phyloP scores from a whole-genome alignment of 768 basidiomycete species.

The Tremella yokohamensis region DNA sequence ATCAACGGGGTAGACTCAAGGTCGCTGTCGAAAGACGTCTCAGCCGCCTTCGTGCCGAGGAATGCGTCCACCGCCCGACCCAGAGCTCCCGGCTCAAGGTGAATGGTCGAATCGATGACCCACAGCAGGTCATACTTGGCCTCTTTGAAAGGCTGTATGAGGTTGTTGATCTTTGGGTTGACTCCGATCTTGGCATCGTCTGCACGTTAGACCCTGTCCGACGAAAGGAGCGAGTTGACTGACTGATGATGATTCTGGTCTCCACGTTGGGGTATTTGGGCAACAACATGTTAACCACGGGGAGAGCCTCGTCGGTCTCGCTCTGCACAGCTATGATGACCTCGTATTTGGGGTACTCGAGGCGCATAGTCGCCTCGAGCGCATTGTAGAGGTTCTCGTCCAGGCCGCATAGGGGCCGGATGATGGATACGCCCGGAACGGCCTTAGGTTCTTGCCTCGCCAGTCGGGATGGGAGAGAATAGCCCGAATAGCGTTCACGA shows the following conservation, averaged over 20 bases:
- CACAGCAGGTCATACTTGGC: conserved; percentile 87
- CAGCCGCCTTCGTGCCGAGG: conserved; percentile 7
- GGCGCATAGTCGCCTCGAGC: conserved; percentile 83
- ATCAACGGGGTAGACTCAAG: conserved; percentile 34
- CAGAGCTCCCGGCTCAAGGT: conserved; percentile 71
- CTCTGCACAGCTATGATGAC: conserved; percentile 88
- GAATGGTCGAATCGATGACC: conserved; percentile 95
- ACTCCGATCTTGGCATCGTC: conserved; percentile 81
- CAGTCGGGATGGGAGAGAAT: conserved; percentile 61
- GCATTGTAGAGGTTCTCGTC: conserved; percentile 96
- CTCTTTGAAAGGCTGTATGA: conserved; percentile 73
- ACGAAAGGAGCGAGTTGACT: conserved; percentile 14
- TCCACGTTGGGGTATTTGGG: conserved; percentile 72
- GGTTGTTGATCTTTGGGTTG: conserved; percentile 97
- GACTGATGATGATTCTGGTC: conserved; percentile 73
- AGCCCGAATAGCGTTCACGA: conserved; percentile 68
- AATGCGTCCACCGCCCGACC: conserved; percentile 80
- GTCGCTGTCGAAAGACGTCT: conserved; percentile 22
- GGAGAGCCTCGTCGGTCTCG: conserved; percentile 79
- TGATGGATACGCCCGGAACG: conserved; percentile 84
- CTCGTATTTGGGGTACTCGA: conserved; percentile 89
- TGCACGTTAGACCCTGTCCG: conserved; percentile 42
- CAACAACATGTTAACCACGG: conserved; percentile 72
- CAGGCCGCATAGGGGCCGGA: conserved; percentile 89
- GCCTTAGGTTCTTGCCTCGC: conserved; percentile 54